phyloP scores from a whole-genome alignment of 805 yeast genomes.

The Lipomyces kockii region DNA sequence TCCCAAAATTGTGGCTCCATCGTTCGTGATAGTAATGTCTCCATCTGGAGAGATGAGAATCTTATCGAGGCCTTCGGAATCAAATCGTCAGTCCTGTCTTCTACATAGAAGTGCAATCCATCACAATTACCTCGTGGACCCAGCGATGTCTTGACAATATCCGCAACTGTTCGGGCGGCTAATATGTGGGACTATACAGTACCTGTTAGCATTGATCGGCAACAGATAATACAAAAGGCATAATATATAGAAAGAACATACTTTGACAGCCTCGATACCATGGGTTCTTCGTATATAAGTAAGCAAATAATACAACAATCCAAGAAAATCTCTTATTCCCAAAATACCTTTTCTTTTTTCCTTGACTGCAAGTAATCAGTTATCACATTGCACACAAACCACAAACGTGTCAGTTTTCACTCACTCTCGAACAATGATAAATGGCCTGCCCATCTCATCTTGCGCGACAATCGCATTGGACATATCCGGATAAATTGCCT shows the following conservation, averaged over 20 bases:
- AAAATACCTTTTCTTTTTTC: conserved; percentile 45
- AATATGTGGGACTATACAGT: conserved; percentile 73
- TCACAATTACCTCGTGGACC: conserved; percentile 77
- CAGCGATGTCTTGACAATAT: conserved; percentile 85
- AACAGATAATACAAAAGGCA: background rate
- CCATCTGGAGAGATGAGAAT: conserved; percentile 95
- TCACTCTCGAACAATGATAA: conserved; percentile 91
- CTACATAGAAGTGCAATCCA: background rate
- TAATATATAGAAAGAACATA: background rate
- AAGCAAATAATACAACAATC: background rate
- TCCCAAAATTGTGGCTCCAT: conserved; percentile 94
- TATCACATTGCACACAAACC: conserved; percentile 1
- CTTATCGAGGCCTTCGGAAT: conserved; percentile 72
- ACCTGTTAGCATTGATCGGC: background rate
- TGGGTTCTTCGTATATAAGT: conserved; percentile 55
- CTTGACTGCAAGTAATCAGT: conserved; percentile 43
- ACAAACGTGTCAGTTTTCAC: conserved; percentile 42
- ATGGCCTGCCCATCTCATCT: conserved; percentile 99
- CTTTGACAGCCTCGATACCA: conserved; percentile 75
- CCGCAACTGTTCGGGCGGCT: conserved; percentile 94
- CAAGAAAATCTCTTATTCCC: too few relatives aligned
- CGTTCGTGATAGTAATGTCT: conserved; percentile 96
- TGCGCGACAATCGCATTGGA: conserved; percentile 99
- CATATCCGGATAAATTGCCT: conserved; percentile 66
- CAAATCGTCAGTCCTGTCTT: background rate